Evolutionary conservation across 2,329 filamentous ascomycete species (phyloP).

Genomic region (Paecilomyces niveus): DNA sequence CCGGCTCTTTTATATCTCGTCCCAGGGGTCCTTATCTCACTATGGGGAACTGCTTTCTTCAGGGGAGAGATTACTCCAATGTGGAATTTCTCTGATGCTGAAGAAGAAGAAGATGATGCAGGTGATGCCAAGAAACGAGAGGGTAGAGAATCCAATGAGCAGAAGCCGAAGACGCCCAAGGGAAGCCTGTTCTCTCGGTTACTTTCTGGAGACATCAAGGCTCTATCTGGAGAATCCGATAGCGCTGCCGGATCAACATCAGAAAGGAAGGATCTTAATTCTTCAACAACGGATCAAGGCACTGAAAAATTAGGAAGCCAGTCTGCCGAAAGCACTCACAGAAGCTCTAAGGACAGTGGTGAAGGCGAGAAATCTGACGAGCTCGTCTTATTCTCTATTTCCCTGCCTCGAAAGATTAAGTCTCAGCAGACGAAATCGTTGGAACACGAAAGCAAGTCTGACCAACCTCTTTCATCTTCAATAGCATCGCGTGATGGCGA

Average conservation of each 20-base stretch:
- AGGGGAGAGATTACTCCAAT: conserved; percentile 67
- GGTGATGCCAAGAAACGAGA: conserved; percentile 12
- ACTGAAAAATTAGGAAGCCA: neutral
- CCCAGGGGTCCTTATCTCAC: conserved; percentile 66
- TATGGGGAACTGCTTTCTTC: conserved; percentile 66
- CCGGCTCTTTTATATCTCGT: conserved; percentile 90
- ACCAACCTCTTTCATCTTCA: conserved; percentile 11
- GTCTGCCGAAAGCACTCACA: neutral
- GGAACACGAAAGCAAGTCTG: conserved; percentile 9
- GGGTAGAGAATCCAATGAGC: conserved; percentile 36
- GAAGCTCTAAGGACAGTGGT: conserved; percentile 10
- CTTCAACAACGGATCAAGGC: neutral
- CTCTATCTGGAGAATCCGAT: conserved; percentile 4
- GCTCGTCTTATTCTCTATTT: conserved; percentile 26
- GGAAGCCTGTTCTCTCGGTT: conserved; percentile 21
- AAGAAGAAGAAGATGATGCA: conserved; percentile 40
- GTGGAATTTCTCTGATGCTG: conserved; percentile 72
- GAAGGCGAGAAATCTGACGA: conserved; percentile 10
- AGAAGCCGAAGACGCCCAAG: conserved; percentile 36
- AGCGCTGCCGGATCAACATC: conserved; percentile 1
- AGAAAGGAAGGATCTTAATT: conserved; percentile 19
- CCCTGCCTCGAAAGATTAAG: conserved; percentile 16
- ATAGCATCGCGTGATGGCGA: conserved; percentile 17
- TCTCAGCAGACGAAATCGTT: neutral
- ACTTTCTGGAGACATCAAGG: conserved; percentile 16